These are phyloP conservation scores for Magnaporthales sp. DNA, from an alignment of 2,329 filamentous ascomycete species.

Conservation along the genomic window DNA sequence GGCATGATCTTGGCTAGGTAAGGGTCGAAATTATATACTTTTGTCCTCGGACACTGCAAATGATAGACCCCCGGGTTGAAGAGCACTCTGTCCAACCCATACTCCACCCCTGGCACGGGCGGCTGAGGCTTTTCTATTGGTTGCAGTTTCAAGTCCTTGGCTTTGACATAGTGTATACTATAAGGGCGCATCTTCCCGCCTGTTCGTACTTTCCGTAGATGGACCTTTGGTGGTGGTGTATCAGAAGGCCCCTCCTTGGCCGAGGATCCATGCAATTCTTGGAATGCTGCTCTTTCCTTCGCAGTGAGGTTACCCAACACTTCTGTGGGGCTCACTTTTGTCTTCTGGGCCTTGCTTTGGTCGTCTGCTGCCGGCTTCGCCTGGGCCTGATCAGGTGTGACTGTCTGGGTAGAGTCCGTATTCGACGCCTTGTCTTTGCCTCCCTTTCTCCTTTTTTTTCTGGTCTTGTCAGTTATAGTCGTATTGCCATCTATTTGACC, in stretches of 20 bases:
- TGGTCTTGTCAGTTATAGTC: not conserved
- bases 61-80: slow-evolving; percentile 94
- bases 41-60: slow-evolving; percentile 77
- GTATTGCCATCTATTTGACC: not conserved
- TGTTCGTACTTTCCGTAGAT: not conserved
- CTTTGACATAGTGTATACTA: slow-evolving; percentile 17
- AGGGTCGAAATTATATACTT: slow-evolving; percentile 94
- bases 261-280: not conserved
- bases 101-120: slow-evolving; percentile 52
- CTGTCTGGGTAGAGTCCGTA: not conserved
- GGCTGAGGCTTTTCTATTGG: slow-evolving; percentile 24
- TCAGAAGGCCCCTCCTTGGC: not conserved
- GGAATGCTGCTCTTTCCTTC: not conserved
- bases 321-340: not conserved
- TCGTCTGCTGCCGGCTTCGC: not conserved
- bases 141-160: slow-evolving; percentile 16
- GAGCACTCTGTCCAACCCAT: slow-evolving; percentile 79
- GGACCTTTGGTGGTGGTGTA: not conserved
- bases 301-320: not conserved
- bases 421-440: not conserved
- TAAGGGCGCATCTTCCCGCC: not conserved
- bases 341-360: not conserved
- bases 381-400: not conserved
- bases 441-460: too few relatives aligned
- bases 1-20: slow-evolving; percentile 93